Evolutionary conservation across 179 eudicot species (phyloP), one percentile per base, ranked within the genome.

Genomic region (Carnegiea gigantea): DNA sequence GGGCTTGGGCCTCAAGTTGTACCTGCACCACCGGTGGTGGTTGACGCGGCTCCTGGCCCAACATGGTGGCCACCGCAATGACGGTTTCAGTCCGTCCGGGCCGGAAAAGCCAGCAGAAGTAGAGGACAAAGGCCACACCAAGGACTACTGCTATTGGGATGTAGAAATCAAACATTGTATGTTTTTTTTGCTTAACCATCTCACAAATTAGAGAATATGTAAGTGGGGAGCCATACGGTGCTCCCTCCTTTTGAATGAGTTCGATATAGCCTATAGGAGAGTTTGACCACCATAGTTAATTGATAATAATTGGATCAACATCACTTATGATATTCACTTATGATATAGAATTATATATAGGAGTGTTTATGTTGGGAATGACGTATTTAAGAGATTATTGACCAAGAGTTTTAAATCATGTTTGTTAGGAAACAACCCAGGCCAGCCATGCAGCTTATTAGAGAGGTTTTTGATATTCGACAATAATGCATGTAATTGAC

Each of bases 21-120:
- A 46, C 5, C 36, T 74, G 77, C 59, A 74, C 59, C 28, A 44
- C 77, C 24, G 59, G 78, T 4, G 78, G 78, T 4, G 53, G 60
- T 5, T 15, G 78, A 59, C 43, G 78, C 6, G 78, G 78, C 40
- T 75, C 78, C 53, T 49, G 78, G 62, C 78, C 78, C 36, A 75
- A 1, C 78, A 75, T 75, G 78, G 40, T 51, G 36, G 78, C 78
- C 40, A 75, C 78, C 5, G 78, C 60, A 0, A 48, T 75, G 12
- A 75, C 78, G 23, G 78, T 75, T 23, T 49, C 38, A 21, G 64
- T 49, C 59, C 13, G 24, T 4, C 78, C 62, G 36, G 78, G 62
- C 36, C 78, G 59, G 78, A 75, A 23, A 23, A 5, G 15, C 78
- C 78, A 75, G 28, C 78, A 48, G n/a, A 44, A 51, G 43, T 2